These are phyloP conservation scores for Cladosporium phlei DNA, from an alignment of 2,329 filamentous ascomycete genomes.

Conservation along the genomic window DNA sequence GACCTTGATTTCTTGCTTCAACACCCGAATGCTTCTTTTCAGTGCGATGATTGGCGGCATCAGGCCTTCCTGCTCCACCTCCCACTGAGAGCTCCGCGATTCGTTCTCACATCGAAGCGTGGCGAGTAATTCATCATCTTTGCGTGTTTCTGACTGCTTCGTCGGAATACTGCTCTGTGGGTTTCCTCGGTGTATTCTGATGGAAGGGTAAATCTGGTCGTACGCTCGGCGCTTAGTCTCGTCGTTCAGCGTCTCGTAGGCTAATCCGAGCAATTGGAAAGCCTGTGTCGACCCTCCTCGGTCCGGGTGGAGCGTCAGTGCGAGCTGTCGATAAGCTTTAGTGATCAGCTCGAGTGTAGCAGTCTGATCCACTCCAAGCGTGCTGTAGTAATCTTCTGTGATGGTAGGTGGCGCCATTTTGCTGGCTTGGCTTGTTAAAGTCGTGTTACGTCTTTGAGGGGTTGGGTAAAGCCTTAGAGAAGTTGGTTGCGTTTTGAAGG, in stretches of 20 bases:
- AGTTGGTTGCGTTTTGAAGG: too few species aligned
- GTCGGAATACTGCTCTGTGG: not conserved
- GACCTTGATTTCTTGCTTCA: not conserved
- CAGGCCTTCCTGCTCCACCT: not conserved
- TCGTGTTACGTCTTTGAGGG: too few species aligned
- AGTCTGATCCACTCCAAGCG: conserved; percentile 23
- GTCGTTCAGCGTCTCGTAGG: conserved; percentile 36
- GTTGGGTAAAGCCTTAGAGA: too few species aligned
- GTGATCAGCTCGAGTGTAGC: conserved; percentile 27
- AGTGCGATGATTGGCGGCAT: not conserved
- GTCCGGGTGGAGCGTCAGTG: conserved; percentile 36
- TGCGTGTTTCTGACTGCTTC: not conserved
- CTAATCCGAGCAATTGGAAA: conserved; percentile 35
- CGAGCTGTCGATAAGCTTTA: conserved; percentile 32
- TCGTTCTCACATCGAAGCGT: not conserved
- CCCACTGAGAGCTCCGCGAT: not conserved
- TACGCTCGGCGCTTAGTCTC: conserved; percentile 30
- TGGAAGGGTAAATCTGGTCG: conserved; percentile 30
- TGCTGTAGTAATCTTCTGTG: not conserved
- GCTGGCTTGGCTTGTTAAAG: too few species aligned
- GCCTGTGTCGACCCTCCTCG: conserved; percentile 33
- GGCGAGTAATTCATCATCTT: not conserved
- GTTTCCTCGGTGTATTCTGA: conserved; percentile 15
- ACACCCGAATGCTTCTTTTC: not conserved
- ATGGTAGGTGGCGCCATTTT: not conserved